Percentiles rank a stretch among this genome's conserved stretches.
Evolutionary conservation across 2,329 filamentous ascomycete species (phyloP).

Genomic region (Parastagonospora nodorum): DNA sequence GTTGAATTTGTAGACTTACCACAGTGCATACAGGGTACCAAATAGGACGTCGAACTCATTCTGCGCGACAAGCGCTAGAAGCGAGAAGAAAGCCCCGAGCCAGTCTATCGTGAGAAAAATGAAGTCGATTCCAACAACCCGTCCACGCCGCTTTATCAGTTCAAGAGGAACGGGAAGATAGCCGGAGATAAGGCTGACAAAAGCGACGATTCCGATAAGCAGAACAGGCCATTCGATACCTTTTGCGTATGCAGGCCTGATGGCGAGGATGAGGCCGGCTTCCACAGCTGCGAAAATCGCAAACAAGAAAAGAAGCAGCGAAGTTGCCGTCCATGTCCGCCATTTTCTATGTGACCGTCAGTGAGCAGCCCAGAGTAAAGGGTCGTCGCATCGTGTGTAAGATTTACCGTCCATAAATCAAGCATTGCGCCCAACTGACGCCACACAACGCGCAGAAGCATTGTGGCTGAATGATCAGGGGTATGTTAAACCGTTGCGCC

Average conservation of each 20-base stretch:
- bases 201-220: constrained; percentile 60
- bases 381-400: neutral
- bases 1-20: constrained; percentile 22
- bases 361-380: neutral
- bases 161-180: constrained; percentile 64
- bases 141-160: constrained; percentile 62
- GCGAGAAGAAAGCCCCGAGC: constrained; percentile 64
- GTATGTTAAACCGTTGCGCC: constrained; percentile 53
- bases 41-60: constrained; percentile 63
- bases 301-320: constrained; percentile 16
- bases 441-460: constrained; percentile 54
- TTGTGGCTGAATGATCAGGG: constrained; percentile 53
- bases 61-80: constrained; percentile 64
- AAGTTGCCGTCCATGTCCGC: constrained; percentile 40
- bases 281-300: constrained; percentile 59
- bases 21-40: constrained; percentile 62
- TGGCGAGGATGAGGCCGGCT: constrained; percentile 58
- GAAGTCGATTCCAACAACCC: constrained; percentile 63
- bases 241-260: constrained; percentile 57
- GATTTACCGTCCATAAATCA: constrained; percentile 53
- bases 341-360: constrained; percentile 38
- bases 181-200: constrained; percentile 59
- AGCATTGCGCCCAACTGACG: constrained; percentile 55
- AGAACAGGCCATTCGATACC: constrained; percentile 58
- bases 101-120: constrained; percentile 64